Evolutionary conservation across 1,284 basidiomycete species (phyloP), one percentile per base, ranked within the genome.

Genomic region (Cryptococcus floricola): DNA sequence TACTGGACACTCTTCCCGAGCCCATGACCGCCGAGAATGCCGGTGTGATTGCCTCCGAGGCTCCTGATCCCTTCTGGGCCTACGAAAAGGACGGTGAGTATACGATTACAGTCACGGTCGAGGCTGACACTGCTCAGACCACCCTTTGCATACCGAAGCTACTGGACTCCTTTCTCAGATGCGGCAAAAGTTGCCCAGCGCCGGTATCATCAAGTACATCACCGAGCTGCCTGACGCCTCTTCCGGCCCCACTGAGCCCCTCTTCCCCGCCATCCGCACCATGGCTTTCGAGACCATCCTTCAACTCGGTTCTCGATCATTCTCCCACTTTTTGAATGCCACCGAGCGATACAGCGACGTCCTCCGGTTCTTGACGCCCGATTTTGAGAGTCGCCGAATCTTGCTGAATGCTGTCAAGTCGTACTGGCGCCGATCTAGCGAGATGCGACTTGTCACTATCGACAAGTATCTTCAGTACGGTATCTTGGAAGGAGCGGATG

Each of bases 401-500:
- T 84, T 90, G 63, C 82, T 92, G 25, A 81, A 80, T 48, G 85
- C 85, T 18, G 85, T 88, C 6, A 83, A 82, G 1, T 75, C 79
- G 23, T 96, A 89, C 78, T 97, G 92, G 92, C 81, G 81, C 61
- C 77, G 84, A 59, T 90, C 88, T 66, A 80, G 81, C 28, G 90
- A 95, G 68, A 90, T 93, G 85, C 81, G 93, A 42, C 81, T 83
- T 19, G 91, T 98, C 67, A 93, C 97, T 5, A 86, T 95, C 61
- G 96, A 98, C 81, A 99, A 99, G 79, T 80, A 98, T 60, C 88
- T 98, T 83, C 95, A 98, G 76, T 99, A 99, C 77, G 90, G 96
- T 69, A 89, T 98, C 56, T 87, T 98, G 31, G 93, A 98, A 69
- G 91, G 94, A 0, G 84, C 87, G 14, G 94, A 98, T 69, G 88